Conservation (phyloP, 306 rosid species). For the Glycine soja region DNA sequence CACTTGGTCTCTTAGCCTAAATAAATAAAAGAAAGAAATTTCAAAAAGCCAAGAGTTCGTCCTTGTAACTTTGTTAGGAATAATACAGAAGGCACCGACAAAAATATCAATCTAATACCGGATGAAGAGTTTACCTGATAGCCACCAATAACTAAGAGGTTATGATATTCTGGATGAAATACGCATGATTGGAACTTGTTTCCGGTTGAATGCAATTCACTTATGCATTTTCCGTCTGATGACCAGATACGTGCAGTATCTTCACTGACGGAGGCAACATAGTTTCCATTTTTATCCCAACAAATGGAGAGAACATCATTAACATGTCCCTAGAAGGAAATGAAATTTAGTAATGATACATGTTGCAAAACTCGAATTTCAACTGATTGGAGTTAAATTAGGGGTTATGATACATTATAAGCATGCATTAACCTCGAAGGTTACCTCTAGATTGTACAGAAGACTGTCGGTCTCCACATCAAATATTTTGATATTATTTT, state of each 20-base stretch:
- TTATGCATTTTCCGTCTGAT: slow-evolving; percentile 57
- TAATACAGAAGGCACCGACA: not conserved
- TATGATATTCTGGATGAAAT: slow-evolving; percentile 60
- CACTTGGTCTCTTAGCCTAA: not conserved
- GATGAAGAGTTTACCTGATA: slow-evolving; percentile 55
- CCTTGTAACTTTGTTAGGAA: slow-evolving; percentile 2
- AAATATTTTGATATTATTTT: slow-evolving; percentile 54
- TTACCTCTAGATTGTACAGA: slow-evolving; percentile 50
- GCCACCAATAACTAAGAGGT: slow-evolving; percentile 66
- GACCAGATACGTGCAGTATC: slow-evolving; percentile 69
- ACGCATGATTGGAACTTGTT: slow-evolving; percentile 69
- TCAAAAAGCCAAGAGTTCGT: not conserved
- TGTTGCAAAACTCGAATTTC: slow-evolving; percentile 17
- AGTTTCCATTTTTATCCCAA: slow-evolving; percentile 65
- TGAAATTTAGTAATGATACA: slow-evolving; percentile 27
- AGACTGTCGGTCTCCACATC: slow-evolving; percentile 54
- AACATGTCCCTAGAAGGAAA: slow-evolving; percentile 58
- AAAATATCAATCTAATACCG: slow-evolving; percentile 18
- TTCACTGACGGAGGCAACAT: slow-evolving; percentile 70
- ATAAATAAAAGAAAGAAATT: slow-evolving; percentile 23
- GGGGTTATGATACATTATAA: not conserved
- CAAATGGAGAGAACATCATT: slow-evolving; percentile 67
- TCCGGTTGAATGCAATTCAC: slow-evolving; percentile 57
- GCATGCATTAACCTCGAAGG: not conserved
- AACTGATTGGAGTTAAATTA: slow-evolving; percentile 3